Conservation (phyloP, 1,284 basidiomycete species). For the Ustilago tritici region DNA sequence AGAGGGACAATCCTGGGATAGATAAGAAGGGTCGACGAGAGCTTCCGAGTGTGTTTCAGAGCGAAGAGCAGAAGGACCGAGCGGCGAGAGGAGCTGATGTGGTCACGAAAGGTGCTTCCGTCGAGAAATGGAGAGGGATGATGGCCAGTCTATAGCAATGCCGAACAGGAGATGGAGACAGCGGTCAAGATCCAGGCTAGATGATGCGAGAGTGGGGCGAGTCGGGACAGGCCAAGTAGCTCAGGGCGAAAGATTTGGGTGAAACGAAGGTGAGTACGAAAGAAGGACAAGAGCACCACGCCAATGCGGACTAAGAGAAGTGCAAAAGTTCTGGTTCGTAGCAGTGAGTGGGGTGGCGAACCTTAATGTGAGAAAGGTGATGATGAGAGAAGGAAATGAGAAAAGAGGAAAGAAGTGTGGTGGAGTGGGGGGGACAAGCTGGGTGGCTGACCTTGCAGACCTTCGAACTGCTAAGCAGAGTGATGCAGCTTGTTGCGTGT, state of each 20-base stretch:
- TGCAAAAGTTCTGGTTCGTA: not conserved
- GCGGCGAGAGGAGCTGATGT: not conserved
- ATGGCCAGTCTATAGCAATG: conserved; percentile 1
- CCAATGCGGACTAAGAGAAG: conserved; percentile 22
- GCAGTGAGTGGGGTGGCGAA: conserved; percentile 2
- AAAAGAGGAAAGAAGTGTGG: not conserved
- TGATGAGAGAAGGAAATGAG: not conserved
- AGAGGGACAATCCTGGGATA: not conserved
- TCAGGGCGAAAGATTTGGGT: conserved; percentile 1
- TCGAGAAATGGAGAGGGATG: not conserved
- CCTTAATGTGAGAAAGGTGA: not conserved
- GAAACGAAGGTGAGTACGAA: conserved; percentile 25
- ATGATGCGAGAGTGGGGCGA: not conserved
- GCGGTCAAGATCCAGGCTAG: conserved; percentile 1
- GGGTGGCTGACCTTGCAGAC: conserved; percentile 9
- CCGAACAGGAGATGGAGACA: not conserved
- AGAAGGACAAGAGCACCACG: conserved; percentile 8
- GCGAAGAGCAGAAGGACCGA: conserved; percentile 1
- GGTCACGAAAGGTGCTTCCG: conserved; percentile 14
- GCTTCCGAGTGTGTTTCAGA: conserved; percentile 3
- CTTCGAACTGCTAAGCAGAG: not conserved
- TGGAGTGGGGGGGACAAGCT: not conserved
- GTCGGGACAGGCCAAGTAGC: not conserved
- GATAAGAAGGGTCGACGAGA: not conserved
- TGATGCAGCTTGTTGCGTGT: conserved; percentile 6